These are phyloP conservation scores for Dendrothele bispora DNA, from an alignment of 768 basidiomycete species.

Conservation along the genomic window DNA sequence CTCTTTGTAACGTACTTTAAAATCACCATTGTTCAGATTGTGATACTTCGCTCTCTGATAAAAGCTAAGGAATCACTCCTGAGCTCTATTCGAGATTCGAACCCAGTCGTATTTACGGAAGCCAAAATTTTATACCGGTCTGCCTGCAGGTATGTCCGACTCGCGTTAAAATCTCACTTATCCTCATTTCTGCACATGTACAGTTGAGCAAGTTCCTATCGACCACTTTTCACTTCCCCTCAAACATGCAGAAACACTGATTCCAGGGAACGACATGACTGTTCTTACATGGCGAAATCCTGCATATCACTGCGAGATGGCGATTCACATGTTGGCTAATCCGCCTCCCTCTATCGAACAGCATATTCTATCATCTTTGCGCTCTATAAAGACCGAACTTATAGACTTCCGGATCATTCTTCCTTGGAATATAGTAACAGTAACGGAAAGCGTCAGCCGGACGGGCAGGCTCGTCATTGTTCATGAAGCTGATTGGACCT, in stretches of 20 bases:
- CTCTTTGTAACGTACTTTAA: background rate
- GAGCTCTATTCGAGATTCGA: conserved; percentile 85
- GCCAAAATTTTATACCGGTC: conserved; percentile 92
- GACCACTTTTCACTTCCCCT: conserved; percentile 85
- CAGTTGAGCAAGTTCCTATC: conserved; percentile 89
- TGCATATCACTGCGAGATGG: conserved; percentile 84
- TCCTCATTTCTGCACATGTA: conserved; percentile 1
- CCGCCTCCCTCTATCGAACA: conserved; percentile 64
- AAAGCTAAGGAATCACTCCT: conserved; percentile 96
- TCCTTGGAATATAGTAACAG: conserved; percentile 83
- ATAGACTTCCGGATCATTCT: conserved; percentile 88
- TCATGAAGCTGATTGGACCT: conserved; percentile 89
- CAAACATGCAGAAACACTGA: conserved; percentile 73
- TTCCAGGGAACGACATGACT: conserved; percentile 78
- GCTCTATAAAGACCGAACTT: conserved; percentile 76
- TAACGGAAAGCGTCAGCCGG: conserved; percentile 79
- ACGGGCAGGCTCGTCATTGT: conserved; percentile 87
- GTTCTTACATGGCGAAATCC: conserved; percentile 93
- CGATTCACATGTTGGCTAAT: conserved; percentile 66
- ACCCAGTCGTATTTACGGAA: conserved; percentile 94
- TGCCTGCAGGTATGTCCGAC: conserved; percentile 45
- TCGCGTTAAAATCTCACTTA: conserved; percentile 1
- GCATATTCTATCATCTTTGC: conserved; percentile 65
- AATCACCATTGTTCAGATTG: conserved; percentile 49
- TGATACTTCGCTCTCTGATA: conserved; percentile 92